These are phyloP conservation scores for Arthrobotrys conoides DNA, from an alignment of 2,329 filamentous ascomycete genomes.

Conservation along the genomic window DNA sequence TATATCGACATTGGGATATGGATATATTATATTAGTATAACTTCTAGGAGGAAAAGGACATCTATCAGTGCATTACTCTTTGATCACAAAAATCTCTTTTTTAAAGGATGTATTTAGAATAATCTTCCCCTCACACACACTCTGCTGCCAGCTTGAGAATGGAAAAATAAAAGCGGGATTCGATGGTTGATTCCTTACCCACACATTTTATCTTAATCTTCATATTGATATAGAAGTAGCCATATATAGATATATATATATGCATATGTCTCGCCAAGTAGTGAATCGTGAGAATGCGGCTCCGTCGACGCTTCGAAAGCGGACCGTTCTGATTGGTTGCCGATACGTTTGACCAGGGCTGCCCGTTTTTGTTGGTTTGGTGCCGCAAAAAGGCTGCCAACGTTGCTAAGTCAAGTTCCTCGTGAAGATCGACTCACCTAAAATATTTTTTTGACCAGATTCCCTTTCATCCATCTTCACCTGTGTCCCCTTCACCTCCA, in stretches of 20 bases:
- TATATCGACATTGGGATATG: background rate
- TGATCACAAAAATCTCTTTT: background rate
- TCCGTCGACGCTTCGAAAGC: slow-evolving; percentile 50
- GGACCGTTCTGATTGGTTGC: slow-evolving; percentile 46
- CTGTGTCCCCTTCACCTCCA: background rate
- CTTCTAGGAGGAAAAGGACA: slow-evolving; percentile 19
- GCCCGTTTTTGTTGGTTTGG: slow-evolving; percentile 40
- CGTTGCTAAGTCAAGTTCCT: slow-evolving; percentile 13
- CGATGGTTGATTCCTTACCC: slow-evolving; percentile 18
- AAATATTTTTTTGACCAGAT: slow-evolving; percentile 4
- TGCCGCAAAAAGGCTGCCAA: slow-evolving; percentile 22
- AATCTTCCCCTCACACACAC: slow-evolving; percentile 18
- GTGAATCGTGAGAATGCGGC: slow-evolving; percentile 21
- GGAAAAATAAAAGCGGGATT: slow-evolving; percentile 25
- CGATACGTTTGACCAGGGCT: slow-evolving; percentile 16
- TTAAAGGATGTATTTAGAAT: slow-evolving; percentile 47
- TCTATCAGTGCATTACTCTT: slow-evolving; percentile 23
- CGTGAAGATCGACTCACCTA: slow-evolving; percentile 35
- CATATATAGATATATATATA: background rate
- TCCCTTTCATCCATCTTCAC: background rate
- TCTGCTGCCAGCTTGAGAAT: slow-evolving; percentile 22
- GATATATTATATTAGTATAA: slow-evolving; percentile 10
- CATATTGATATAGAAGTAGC: no score
- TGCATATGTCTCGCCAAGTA: background rate
- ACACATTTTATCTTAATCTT: background rate